These are phyloP conservation scores for Tulasnella sp. DNA, from an alignment of 768 basidiomycete species.

Conservation along the genomic window DNA sequence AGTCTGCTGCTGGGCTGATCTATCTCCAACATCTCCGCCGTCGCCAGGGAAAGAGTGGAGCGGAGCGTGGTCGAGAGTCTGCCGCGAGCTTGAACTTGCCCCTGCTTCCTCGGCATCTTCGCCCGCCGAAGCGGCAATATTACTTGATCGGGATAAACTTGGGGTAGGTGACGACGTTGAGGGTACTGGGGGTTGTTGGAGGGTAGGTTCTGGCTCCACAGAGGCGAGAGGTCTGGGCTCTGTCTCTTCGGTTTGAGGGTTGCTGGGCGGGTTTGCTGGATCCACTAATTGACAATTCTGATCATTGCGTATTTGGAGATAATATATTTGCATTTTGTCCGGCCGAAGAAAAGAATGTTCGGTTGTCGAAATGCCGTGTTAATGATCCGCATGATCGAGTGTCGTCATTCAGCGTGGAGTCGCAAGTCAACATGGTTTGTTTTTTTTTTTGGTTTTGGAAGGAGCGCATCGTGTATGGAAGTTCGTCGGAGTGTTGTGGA, in stretches of 20 bases:
- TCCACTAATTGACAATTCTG: constrained; percentile 51
- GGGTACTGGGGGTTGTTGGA: background rate
- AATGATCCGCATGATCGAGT: background rate
- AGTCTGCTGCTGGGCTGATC: background rate
- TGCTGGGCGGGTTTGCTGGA: constrained; percentile 22
- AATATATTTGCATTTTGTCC: background rate
- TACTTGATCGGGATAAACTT: background rate
- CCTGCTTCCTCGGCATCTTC: background rate
- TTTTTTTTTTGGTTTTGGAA: too few species aligned
- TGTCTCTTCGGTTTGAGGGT: background rate
- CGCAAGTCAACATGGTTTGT: too few species aligned
- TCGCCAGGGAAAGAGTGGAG: background rate
- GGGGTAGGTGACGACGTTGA: background rate
- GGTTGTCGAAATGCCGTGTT: background rate
- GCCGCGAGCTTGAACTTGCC: background rate
- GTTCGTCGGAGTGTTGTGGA: background rate
- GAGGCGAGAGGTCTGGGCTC: background rate
- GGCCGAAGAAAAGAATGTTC: background rate
- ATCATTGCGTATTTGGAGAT: background rate
- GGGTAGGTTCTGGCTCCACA: background rate
- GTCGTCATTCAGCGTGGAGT: background rate
- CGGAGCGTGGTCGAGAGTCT: background rate
- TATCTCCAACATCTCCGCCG: background rate
- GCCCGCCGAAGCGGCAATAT: background rate
- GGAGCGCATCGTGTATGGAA: background rate